Evolutionary conservation across 2,329 filamentous ascomycete species (phyloP).

Genomic region (Epichloe brachyelytri): DNA sequence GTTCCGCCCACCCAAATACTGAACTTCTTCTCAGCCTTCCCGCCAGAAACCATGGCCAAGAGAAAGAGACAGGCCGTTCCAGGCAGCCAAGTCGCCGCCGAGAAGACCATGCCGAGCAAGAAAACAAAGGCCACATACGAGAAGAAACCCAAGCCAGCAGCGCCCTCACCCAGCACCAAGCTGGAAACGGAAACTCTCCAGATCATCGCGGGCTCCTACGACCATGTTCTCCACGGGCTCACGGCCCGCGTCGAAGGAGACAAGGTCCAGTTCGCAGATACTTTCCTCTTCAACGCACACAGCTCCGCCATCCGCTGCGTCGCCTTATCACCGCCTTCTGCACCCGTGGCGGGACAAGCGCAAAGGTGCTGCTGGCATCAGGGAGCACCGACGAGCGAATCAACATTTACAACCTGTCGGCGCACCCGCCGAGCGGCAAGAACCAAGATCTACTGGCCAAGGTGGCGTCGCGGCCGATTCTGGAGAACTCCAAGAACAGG

Average conservation of each 20-base stretch:
- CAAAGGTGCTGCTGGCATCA: constrained; percentile 77
- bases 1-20: neutral
- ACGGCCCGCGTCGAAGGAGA: constrained; percentile 50
- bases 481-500: constrained; percentile 76
- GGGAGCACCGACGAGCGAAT: constrained; percentile 89
- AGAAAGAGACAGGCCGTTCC: constrained; percentile 31
- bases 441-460: constrained; percentile 49
- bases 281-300: constrained; percentile 92
- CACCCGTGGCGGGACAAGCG: constrained; percentile 43
- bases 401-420: constrained; percentile 85
- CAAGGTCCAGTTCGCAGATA: constrained; percentile 64
- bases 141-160: constrained; percentile 1
- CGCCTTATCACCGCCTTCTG: constrained; percentile 67
- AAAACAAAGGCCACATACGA: constrained; percentile 16
- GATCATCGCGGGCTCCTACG: constrained; percentile 86
- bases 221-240: constrained; percentile 81
- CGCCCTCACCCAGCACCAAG: constrained; percentile 6
- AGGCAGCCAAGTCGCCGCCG: constrained; percentile 13
- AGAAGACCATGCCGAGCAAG: constrained; percentile 16
- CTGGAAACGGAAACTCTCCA: constrained; percentile 50
- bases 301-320: constrained; percentile 80
- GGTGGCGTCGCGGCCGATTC: constrained; percentile 58
- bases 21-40: neutral
- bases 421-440: constrained; percentile 45
- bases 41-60: constrained; percentile 27